A percentile compares a stretch with the other conserved stretches of the same genome.
Conservation (phyloP, 2,329 filamentous ascomycete species). For the Camptophora hylomeconis region DNA sequence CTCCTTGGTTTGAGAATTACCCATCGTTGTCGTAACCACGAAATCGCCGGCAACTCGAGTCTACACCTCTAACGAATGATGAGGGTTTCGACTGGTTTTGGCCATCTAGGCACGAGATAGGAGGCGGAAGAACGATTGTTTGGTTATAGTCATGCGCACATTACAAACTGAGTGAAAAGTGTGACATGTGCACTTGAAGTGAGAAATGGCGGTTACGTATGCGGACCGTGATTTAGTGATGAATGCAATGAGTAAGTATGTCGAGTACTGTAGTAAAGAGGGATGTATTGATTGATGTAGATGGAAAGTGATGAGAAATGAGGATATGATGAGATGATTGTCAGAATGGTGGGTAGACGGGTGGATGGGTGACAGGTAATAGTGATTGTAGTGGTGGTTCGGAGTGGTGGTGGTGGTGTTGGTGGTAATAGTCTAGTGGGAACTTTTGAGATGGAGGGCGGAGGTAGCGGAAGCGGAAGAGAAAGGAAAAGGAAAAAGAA, state of each 20-base stretch:
- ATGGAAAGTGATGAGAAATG: no score
- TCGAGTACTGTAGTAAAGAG: background rate
- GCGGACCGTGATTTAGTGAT: background rate
- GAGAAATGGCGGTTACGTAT: background rate
- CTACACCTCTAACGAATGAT: no score
- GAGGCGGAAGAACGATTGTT: no score
- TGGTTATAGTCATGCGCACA: no score
- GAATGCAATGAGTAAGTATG: background rate
- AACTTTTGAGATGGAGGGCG: no score
- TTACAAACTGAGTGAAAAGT: no score
- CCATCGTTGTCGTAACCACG: slow-evolving; percentile 21
- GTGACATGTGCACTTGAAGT: no score
- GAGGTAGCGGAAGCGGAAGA: no score
- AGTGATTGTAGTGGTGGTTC: background rate
- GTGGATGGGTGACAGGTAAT: background rate
- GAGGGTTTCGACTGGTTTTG: no score
- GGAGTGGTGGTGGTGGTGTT: background rate
- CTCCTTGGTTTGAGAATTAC: slow-evolving; percentile 35
- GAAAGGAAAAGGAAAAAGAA: no score
- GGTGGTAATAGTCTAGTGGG: no score
- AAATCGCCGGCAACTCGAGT: background rate
- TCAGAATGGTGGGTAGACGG: background rate
- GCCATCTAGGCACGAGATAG: no score
- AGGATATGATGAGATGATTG: background rate
- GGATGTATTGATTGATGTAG: background rate